phyloP scores from a whole-genome alignment of 345 rosid species.

The Pistacia atlantica region DNA sequence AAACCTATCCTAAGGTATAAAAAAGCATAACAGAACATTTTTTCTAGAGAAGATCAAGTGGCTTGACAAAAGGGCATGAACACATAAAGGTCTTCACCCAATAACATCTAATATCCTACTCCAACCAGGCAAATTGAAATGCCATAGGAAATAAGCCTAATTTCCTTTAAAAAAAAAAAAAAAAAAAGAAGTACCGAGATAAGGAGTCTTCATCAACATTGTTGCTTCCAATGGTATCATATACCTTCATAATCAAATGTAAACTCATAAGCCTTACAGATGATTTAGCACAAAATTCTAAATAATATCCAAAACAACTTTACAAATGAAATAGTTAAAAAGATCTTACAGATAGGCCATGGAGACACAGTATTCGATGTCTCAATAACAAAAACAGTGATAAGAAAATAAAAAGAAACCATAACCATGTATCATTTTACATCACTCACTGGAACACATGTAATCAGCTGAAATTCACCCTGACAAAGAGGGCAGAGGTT shows the following conservation, averaged over 20 bases:
- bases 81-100: neutral
- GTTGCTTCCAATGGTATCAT: constrained; percentile 81
- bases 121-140: neutral
- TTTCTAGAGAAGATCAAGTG: neutral
- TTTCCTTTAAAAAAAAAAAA: neutral
- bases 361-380: neutral
- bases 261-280: constrained; percentile 24
- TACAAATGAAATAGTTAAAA: constrained; percentile 11
- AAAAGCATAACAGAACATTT: neutral
- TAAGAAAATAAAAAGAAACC: neutral
- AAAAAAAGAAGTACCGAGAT: constrained; percentile 55
- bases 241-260: constrained; percentile 61
- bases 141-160: neutral
- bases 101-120: neutral
- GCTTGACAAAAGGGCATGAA: neutral
- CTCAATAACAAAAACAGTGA: neutral
- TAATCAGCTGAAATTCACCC: constrained; percentile 89
- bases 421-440: neutral
- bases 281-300: constrained; percentile 21
- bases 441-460: constrained; percentile 93
- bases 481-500: constrained; percentile 99
- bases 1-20: too few species aligned
- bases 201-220: constrained; percentile 66
- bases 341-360: neutral
- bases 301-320: constrained; percentile 20